Base-by-base conservation (phyloP, 192 early-diverging fungal genomes). In the Dispira parvispora region DNA sequence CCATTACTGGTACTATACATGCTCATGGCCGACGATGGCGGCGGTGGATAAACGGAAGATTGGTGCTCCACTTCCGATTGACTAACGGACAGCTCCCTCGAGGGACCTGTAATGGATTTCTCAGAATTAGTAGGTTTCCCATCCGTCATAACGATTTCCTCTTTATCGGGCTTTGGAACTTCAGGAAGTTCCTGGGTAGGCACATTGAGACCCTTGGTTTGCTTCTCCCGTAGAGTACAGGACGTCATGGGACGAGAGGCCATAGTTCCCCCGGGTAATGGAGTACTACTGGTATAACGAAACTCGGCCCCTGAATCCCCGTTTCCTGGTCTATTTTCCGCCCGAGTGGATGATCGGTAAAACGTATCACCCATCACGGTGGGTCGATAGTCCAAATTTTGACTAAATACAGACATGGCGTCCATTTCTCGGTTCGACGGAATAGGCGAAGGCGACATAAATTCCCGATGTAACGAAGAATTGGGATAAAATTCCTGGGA, bases 331-430 rank as follows among this genome's bases (percentile, higher is more conserved):
- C 6, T 38, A 38, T 38, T 38, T 1, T 38, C 32, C 32, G 32
- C 32, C 6, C 32, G 32, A 6, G 32, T 38, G 32, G 32, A 38
- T 38, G 32, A 38, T 38, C 32, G 32, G 32, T 38, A 38, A 50
- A 50, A 50, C 1, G 49, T 20, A 23, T 8, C n/a, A 20, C 26
- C 16, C 54, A 14, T 2, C 13, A 26, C 27, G n/a, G 13, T 43
- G 32, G 57, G 57, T 8, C 57, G 57, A 43, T 60, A 60, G 38
- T 60, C 57, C 14, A 60, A 43, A 27, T 60, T 21, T 16, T 60
- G 57, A 21, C 32, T 42, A 27, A 60, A 60, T 43, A 60, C 21
- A 0, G 57, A 60, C 27, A 60, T 42, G 27, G 8, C 38, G 57
- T 60, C 57, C 18, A 27, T 43, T 14, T 28, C 38, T 28, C 13